phyloP scores from a whole-genome alignment of 2,329 filamentous ascomycete genomes.

The Clarireedia paspali region DNA sequence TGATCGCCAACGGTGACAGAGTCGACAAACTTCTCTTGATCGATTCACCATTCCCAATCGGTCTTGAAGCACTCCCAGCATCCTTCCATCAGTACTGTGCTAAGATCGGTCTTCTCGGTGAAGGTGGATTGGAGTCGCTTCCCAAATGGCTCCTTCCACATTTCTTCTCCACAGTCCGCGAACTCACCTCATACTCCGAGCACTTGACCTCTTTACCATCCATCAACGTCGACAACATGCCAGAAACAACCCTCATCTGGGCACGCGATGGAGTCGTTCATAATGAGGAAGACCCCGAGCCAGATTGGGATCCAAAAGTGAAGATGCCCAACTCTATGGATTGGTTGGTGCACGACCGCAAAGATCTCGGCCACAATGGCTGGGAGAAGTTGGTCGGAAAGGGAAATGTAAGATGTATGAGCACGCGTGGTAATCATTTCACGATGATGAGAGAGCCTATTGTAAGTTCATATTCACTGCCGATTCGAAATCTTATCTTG shows the following conservation, averaged over 20 bases:
- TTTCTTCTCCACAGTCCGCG: slow-evolving; percentile 45
- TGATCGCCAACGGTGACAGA: slow-evolving; percentile 46
- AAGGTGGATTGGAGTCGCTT: slow-evolving; percentile 29
- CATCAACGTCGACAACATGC: slow-evolving; percentile 41
- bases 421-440: slow-evolving; percentile 18
- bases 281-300: slow-evolving; percentile 53
- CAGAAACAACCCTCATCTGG: slow-evolving; percentile 59
- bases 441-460: slow-evolving; percentile 20
- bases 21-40: slow-evolving; percentile 56
- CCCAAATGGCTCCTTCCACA: slow-evolving; percentile 69
- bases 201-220: slow-evolving; percentile 59
- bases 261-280: slow-evolving; percentile 63
- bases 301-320: slow-evolving; percentile 48
- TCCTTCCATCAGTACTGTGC: slow-evolving; percentile 53
- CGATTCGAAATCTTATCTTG: neutral
- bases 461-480: slow-evolving; percentile 10
- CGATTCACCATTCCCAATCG: slow-evolving; percentile 57
- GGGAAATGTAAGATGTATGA: slow-evolving; percentile 13
- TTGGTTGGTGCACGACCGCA: slow-evolving; percentile 65
- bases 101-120: slow-evolving; percentile 61
- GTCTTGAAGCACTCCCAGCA: slow-evolving; percentile 57
- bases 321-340: slow-evolving; percentile 40
- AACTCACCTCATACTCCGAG: slow-evolving; percentile 56
- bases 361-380: slow-evolving; percentile 60
- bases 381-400: slow-evolving; percentile 38